Percentiles rank a stretch among this genome's conserved stretches.
phyloP scores from a whole-genome alignment of 2,329 filamentous ascomycete genomes.

The Emericellopsis cladophorae region DNA sequence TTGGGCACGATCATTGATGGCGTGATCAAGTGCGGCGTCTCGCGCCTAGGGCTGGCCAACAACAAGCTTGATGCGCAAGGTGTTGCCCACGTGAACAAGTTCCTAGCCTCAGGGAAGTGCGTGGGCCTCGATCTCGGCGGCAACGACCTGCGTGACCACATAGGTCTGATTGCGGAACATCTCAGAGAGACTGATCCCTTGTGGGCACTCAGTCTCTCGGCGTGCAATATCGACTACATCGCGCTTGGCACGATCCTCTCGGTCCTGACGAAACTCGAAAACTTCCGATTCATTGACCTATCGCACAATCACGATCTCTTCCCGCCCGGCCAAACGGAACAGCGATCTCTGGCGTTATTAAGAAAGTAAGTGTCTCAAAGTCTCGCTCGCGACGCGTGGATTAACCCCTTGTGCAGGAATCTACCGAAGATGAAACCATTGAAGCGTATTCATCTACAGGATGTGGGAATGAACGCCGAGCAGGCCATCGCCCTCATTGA shows the following conservation, averaged over 20 bases:
- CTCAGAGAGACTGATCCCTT: slow-evolving; percentile 44
- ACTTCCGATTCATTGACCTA: slow-evolving; percentile 81
- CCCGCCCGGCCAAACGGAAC: slow-evolving; percentile 19
- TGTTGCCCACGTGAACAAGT: slow-evolving; percentile 63
- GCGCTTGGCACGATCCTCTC: slow-evolving; percentile 67
- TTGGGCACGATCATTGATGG: slow-evolving; percentile 71
- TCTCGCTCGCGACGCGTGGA: background rate
- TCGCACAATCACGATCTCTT: slow-evolving; percentile 83
- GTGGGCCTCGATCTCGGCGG: slow-evolving; percentile 83
- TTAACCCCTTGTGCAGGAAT: slow-evolving; percentile 34
- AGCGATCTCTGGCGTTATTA: slow-evolving; percentile 35
- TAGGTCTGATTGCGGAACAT: slow-evolving; percentile 38
- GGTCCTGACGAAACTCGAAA: slow-evolving; percentile 52
- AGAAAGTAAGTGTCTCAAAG: slow-evolving; percentile 43
- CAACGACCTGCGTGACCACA: slow-evolving; percentile 54
- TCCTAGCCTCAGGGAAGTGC: slow-evolving; percentile 63
- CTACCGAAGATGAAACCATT: slow-evolving; percentile 66
- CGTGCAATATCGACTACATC: slow-evolving; percentile 66
- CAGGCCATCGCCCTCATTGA: slow-evolving; percentile 88
- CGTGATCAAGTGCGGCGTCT: slow-evolving; percentile 63
- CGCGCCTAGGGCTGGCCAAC: slow-evolving; percentile 69
- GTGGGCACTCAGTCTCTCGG: slow-evolving; percentile 75
- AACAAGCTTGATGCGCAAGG: slow-evolving; percentile 67
- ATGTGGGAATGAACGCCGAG: slow-evolving; percentile 73
- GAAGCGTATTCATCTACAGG: slow-evolving; percentile 75